These are phyloP conservation scores for Solanum medicagineum DNA, from an alignment of 257 asterid genomes.

Conservation along the genomic window DNA sequence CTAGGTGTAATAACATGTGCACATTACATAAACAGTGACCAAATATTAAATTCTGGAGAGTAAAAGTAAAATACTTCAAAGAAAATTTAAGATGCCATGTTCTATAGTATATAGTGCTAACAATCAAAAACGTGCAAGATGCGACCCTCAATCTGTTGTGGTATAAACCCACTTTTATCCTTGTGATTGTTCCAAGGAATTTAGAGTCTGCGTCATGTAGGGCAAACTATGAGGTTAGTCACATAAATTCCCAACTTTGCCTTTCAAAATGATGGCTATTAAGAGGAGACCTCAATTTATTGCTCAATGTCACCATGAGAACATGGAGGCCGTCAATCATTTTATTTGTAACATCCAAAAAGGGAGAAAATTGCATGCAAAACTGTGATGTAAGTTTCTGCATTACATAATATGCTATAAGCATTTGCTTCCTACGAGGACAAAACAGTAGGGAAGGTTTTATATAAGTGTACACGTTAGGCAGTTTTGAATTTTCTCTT, in stretches of 20 bases:
- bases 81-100: neutral
- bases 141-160: neutral
- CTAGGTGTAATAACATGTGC: neutral
- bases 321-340: neutral
- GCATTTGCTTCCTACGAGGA: neutral
- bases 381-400: neutral
- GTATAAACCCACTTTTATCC: neutral
- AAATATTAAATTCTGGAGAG: neutral
- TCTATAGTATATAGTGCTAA: neutral
- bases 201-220: neutral
- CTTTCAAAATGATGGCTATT: neutral
- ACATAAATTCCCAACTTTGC: neutral
- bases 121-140: neutral
- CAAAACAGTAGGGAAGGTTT: neutral
- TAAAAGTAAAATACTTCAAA: neutral
- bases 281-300: neutral
- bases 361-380: neutral
- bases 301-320: neutral
- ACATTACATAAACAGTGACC: neutral
- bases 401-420: neutral
- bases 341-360: neutral
- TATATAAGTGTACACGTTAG: neutral
- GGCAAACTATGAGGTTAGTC: neutral
- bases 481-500: neutral
- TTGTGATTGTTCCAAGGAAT: neutral